Evolutionary conservation across 305 asterid species (phyloP).

Genomic region (Solanum hybrid): DNA sequence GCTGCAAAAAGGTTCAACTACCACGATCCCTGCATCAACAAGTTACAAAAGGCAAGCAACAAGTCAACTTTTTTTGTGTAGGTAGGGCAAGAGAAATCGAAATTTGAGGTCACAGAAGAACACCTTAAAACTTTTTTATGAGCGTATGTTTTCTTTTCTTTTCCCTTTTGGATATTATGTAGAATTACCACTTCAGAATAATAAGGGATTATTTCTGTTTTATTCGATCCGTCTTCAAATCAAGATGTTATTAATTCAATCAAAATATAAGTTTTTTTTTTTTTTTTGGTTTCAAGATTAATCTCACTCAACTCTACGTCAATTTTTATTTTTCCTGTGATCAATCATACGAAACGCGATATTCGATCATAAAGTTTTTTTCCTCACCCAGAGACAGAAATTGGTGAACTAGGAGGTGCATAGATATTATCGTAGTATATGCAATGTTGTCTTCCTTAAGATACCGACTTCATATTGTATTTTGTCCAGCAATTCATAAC

Average conservation of each 20-base stretch:
- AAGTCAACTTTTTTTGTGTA: neutral
- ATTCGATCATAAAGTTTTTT: neutral
- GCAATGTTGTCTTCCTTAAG: neutral
- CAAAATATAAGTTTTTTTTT: neutral
- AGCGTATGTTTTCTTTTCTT: neutral
- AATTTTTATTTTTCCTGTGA: neutral
- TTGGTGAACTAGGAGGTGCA: neutral
- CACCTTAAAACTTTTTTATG: neutral
- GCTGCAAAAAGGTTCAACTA: neutral
- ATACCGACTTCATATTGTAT: neutral
- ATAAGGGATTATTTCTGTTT: neutral
- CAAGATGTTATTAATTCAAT: neutral
- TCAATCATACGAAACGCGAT: neutral
- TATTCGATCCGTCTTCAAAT: neutral
- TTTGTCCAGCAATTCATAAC: neutral
- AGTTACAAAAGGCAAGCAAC: neutral
- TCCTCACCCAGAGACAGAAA: neutral
- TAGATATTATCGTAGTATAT: neutral
- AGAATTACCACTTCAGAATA: neutral
- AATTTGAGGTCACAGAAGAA: neutral
- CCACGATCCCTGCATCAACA: neutral
- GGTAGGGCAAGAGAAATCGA: neutral
- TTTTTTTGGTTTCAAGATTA: neutral
- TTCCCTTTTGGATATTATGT: neutral
- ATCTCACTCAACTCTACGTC: neutral